Percentiles rank a stretch among this genome's conserved stretches.
These are phyloP conservation scores for Sanguinoderma infundibulare DNA, from an alignment of 1,284 basidiomycete species.

Conservation along the genomic window DNA sequence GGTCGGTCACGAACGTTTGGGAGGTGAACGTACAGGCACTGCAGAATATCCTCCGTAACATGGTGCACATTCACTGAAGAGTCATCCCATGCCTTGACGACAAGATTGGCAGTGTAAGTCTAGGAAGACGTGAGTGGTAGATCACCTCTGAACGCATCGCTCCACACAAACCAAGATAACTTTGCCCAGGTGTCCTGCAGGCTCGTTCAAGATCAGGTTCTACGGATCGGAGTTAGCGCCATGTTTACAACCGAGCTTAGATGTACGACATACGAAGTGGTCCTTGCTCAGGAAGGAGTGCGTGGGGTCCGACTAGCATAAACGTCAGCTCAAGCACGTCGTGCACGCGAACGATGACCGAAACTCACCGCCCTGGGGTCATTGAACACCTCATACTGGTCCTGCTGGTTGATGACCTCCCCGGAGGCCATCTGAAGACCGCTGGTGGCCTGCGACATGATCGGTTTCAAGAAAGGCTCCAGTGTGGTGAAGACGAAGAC, in stretches of 20 bases:
- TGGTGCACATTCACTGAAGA: constrained; percentile 60
- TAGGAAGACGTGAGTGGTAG: constrained; percentile 26
- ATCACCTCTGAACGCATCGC: constrained; percentile 18
- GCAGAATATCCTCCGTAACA: constrained; percentile 70
- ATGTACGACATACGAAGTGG: constrained; percentile 67
- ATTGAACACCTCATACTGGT: constrained; percentile 86
- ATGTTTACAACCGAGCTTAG: neutral
- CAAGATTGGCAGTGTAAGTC: constrained; percentile 58
- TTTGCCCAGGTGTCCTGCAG: constrained; percentile 77
- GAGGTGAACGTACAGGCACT: constrained; percentile 62
- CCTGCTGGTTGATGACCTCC: constrained; percentile 79
- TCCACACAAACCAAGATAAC: constrained; percentile 61
- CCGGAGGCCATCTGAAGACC: constrained; percentile 66
- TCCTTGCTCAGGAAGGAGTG: constrained; percentile 86
- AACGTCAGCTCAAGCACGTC: neutral
- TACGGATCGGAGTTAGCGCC: constrained; percentile 27
- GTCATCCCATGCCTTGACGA: constrained; percentile 89
- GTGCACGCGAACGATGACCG: too few relatives aligned
- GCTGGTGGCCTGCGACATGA: constrained; percentile 68
- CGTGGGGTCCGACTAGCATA: constrained; percentile 76
- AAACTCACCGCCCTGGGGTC: constrained; percentile 69
- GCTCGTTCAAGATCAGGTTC: constrained; percentile 80
- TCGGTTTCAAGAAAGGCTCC: constrained; percentile 75
- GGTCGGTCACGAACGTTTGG: neutral
- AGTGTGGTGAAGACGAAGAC: constrained; percentile 85